Percentiles rank a stretch among this genome's conserved stretches.
These are phyloP conservation scores for Aureobasidium namibiae DNA, from an alignment of 2,329 filamentous ascomycete species.

Conservation along the genomic window DNA sequence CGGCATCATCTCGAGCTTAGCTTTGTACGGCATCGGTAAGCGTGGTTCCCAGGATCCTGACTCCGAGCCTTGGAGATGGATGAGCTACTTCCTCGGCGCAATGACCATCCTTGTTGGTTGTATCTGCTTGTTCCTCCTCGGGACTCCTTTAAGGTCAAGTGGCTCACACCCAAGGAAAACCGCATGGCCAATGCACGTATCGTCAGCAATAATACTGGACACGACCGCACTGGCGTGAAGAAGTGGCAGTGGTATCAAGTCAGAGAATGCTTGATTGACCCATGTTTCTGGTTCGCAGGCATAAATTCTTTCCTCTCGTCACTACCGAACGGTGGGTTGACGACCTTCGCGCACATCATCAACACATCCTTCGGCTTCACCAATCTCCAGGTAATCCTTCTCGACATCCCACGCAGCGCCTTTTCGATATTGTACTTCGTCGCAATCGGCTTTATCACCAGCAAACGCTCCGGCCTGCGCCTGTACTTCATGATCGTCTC, in stretches of 20 bases:
- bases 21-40: slow-evolving; percentile 22
- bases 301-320: slow-evolving; percentile 21
- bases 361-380: slow-evolving; percentile 15
- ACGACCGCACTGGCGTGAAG: slow-evolving; percentile 23
- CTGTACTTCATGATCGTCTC: slow-evolving; percentile 28
- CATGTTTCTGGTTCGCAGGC: slow-evolving; percentile 23
- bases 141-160: slow-evolving; percentile 24
- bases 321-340: slow-evolving; percentile 19
- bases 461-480: slow-evolving; percentile 23
- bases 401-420: slow-evolving; percentile 25
- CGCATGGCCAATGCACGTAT: slow-evolving; percentile 23
- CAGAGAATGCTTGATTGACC: slow-evolving; percentile 21
- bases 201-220: slow-evolving; percentile 23
- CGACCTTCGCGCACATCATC: slow-evolving; percentile 13
- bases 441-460: slow-evolving; percentile 25
- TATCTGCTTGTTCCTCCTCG: slow-evolving; percentile 23
- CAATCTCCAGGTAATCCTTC: slow-evolving; percentile 26
- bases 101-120: slow-evolving; percentile 21
- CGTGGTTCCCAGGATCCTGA: slow-evolving; percentile 20
- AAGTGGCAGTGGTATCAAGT: slow-evolving; percentile 23
- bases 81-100: slow-evolving; percentile 22
- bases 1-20: slow-evolving; percentile 21
- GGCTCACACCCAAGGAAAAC: slow-evolving; percentile 22
- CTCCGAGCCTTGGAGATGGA: slow-evolving; percentile 23
- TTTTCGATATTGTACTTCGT: slow-evolving; percentile 27